A percentile compares a stretch with the other conserved stretches of the same genome.
These are phyloP conservation scores for Allantophomopsis lycopodina DNA, from an alignment of 2,329 filamentous ascomycete species.

Conservation along the genomic window DNA sequence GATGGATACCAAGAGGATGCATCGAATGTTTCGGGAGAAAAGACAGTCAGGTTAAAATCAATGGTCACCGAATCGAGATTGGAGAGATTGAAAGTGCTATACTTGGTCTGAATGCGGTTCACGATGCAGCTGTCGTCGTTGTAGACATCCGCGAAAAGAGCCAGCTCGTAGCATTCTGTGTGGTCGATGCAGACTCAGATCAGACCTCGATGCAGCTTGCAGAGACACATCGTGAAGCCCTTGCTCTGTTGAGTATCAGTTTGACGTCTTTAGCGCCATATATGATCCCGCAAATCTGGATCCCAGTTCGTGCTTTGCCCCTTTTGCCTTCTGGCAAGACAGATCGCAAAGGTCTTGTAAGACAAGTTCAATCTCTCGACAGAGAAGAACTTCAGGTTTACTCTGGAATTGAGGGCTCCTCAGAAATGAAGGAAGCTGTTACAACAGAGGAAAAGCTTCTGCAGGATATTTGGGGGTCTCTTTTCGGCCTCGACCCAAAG, in stretches of 20 bases:
- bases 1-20: conserved; percentile 28
- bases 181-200: conserved; percentile 28
- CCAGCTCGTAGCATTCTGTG: conserved; percentile 57
- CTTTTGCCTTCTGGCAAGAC: conserved; percentile 41
- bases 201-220: too few species aligned
- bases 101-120: conserved; percentile 32
- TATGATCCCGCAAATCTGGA: conserved; percentile 52
- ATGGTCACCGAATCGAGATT: conserved; percentile 48
- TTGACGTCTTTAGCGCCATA: conserved; percentile 45
- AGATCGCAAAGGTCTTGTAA: conserved; percentile 40
- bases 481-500: conserved; percentile 28
- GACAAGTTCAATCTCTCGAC: conserved; percentile 30
- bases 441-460: conserved; percentile 47
- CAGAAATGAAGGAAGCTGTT: conserved; percentile 6
- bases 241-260: background rate
- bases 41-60: conserved; percentile 45
- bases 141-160: conserved; percentile 27
- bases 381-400: conserved; percentile 23
- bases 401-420: conserved; percentile 13
- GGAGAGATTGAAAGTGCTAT: conserved; percentile 32
- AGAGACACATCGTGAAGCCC: too few species aligned
- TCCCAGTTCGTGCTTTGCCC: too few species aligned
- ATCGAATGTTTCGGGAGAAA: conserved; percentile 48
- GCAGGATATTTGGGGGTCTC: conserved; percentile 35
- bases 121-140: conserved; percentile 52